Conservation (phyloP, 805 yeast species). For the Candida maesae region DNA sequence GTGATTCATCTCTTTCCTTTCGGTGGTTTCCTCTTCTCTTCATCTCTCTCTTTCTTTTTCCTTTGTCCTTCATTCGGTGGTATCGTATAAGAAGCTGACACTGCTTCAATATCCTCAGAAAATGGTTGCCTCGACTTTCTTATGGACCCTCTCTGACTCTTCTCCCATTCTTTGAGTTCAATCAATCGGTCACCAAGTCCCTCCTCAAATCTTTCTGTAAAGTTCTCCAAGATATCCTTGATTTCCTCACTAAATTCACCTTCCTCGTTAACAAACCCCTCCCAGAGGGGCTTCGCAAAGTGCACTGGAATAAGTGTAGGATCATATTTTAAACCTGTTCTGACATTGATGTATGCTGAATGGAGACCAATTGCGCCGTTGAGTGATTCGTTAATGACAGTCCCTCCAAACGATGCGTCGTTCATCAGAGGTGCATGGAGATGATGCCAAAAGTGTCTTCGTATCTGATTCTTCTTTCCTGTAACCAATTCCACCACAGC, state of each 20-base stretch:
- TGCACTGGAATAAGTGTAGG: constrained; percentile 14
- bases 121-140: no score
- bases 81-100: no score
- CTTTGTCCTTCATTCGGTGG: no score
- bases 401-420: constrained; percentile 27
- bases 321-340: constrained; percentile 26
- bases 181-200: background rate
- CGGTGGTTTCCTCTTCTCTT: background rate
- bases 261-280: constrained; percentile 20
- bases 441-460: constrained; percentile 28
- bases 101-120: no score
- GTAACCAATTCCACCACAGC: constrained; percentile 32
- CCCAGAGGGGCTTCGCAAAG: constrained; percentile 26
- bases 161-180: background rate
- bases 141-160: no score
- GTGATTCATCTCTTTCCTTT: background rate
- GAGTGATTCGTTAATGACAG: constrained; percentile 4
- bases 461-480: constrained; percentile 40
- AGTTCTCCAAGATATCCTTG: constrained; percentile 18
- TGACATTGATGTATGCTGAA: constrained; percentile 31
- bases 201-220: constrained; percentile 16
- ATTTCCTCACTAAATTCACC: constrained; percentile 27
- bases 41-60: background rate
- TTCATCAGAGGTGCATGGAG: constrained; percentile 29
- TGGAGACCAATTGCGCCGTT: constrained; percentile 33